These are phyloP conservation scores for Kodamaea kaohsiungensis DNA, from an alignment of 805 yeast species.

Conservation along the genomic window DNA sequence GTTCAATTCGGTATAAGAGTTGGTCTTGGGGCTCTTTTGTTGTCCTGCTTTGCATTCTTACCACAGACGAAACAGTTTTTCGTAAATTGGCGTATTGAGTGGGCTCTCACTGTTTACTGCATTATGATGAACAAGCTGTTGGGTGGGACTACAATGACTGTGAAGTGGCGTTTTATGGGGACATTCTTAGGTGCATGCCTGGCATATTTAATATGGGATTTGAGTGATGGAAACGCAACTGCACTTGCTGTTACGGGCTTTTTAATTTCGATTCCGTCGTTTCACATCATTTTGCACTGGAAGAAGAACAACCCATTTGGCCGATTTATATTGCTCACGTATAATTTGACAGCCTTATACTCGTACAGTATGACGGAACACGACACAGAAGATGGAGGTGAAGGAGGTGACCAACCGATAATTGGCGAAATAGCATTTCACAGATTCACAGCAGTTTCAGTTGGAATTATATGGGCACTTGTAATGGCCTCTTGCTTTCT, in stretches of 20 bases:
- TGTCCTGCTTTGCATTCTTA: constrained; percentile 67
- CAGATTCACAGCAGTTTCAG: constrained; percentile 67
- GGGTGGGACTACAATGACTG: constrained; percentile 83
- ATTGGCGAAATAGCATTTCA: constrained; percentile 77
- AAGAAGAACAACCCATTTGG: constrained; percentile 62
- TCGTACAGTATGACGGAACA: constrained; percentile 66
- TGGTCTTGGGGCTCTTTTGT: constrained; percentile 69
- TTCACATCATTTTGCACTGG: constrained; percentile 69
- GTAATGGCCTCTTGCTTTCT: constrained; percentile 62
- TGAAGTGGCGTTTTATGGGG: constrained; percentile 71
- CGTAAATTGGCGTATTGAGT: constrained; percentile 72
- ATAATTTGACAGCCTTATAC: constrained; percentile 75
- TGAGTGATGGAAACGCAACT: constrained; percentile 55
- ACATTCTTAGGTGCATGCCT: constrained; percentile 68
- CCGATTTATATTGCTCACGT: constrained; percentile 69
- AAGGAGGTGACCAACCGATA: constrained; percentile 70
- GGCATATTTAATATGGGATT: constrained; percentile 62
- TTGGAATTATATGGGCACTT: constrained; percentile 79
- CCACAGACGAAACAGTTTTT: constrained; percentile 56
- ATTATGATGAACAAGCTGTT: constrained; percentile 83
- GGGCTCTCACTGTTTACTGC: constrained; percentile 81
- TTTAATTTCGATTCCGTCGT: constrained; percentile 47
- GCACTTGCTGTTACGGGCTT: constrained; percentile 53
- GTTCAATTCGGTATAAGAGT: constrained; percentile 79
- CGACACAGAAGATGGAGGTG: constrained; percentile 59